Percentiles rank a stretch among this genome's conserved stretches.
Conservation (phyloP, 1,139 yeast genomes). For the Pichia sp. region DNA sequence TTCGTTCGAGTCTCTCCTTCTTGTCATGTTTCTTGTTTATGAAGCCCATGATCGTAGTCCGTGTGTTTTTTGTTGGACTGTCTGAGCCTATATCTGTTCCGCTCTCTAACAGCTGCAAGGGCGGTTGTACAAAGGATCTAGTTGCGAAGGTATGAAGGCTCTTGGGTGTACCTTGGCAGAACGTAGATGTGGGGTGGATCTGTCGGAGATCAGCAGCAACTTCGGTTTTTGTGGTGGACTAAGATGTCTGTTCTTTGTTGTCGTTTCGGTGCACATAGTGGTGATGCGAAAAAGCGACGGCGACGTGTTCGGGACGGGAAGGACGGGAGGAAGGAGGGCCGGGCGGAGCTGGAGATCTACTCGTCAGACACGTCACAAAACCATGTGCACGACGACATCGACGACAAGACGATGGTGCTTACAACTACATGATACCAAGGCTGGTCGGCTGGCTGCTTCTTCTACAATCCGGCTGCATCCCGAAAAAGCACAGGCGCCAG, state of each 20-base stretch:
- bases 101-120: not conserved
- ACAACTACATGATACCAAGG: not conserved
- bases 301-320: not conserved
- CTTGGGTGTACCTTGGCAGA: no score
- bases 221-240: no score
- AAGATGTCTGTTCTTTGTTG: not conserved
- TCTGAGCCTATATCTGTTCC: not conserved
- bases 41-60: conserved; percentile 21
- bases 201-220: not conserved
- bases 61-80: not conserved
- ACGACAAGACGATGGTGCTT: not conserved
- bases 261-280: not conserved
- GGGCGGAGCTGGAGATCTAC: not conserved
- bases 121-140: not conserved
- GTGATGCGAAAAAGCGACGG: not conserved
- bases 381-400: not conserved
- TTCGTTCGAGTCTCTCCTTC: conserved; percentile 47
- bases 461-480: no score
- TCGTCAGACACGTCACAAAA: not conserved
- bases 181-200: not conserved
- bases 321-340: not conserved
- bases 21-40: conserved; percentile 46
- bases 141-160: not conserved
- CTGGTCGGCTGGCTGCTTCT: no score
- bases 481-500: not conserved